Evolutionary conservation across 2,329 filamentous ascomycete species (phyloP).

Genomic region (Hyphodiscus sp.): DNA sequence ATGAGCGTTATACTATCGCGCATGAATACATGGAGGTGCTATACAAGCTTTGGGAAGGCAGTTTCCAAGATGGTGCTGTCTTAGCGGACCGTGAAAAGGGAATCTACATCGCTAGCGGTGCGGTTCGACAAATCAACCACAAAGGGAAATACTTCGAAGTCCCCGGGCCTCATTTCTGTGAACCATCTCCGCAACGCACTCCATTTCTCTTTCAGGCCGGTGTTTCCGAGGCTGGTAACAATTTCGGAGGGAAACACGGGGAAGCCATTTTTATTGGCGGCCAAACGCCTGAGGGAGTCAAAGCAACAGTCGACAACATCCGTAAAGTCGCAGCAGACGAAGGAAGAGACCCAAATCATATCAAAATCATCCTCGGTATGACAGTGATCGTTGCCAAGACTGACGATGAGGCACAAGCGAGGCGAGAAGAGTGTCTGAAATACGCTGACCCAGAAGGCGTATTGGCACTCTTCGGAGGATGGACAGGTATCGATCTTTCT

Average conservation of each 20-base stretch:
- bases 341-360: constrained; percentile 45
- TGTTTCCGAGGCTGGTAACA: constrained; percentile 47
- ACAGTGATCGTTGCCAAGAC: constrained; percentile 54
- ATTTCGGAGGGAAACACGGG: constrained; percentile 61
- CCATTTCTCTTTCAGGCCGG: constrained; percentile 38
- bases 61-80: constrained; percentile 44
- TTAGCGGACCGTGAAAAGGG: constrained; percentile 54
- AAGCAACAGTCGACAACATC: constrained; percentile 44
- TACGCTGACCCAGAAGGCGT: constrained; percentile 59
- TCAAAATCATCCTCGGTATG: constrained; percentile 9
- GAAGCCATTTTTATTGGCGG: constrained; percentile 61
- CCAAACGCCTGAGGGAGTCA: constrained; percentile 46
- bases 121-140: constrained; percentile 53
- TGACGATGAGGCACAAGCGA: constrained; percentile 56
- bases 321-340: constrained; percentile 36
- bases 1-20: constrained; percentile 56
- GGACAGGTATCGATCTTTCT: constrained; percentile 51
- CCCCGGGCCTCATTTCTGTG: constrained; percentile 52
- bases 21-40: constrained; percentile 59
- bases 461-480: constrained; percentile 64
- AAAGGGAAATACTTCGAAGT: constrained; percentile 55
- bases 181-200: constrained; percentile 18
- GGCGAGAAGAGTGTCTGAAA: constrained; percentile 51
- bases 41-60: constrained; percentile 37
- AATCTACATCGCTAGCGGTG: constrained; percentile 32